A percentile compares a stretch with the other conserved stretches of the same genome.
Conservation (phyloP, 192 early-diverging fungal species). For the Chytriomyces confervae region DNA sequence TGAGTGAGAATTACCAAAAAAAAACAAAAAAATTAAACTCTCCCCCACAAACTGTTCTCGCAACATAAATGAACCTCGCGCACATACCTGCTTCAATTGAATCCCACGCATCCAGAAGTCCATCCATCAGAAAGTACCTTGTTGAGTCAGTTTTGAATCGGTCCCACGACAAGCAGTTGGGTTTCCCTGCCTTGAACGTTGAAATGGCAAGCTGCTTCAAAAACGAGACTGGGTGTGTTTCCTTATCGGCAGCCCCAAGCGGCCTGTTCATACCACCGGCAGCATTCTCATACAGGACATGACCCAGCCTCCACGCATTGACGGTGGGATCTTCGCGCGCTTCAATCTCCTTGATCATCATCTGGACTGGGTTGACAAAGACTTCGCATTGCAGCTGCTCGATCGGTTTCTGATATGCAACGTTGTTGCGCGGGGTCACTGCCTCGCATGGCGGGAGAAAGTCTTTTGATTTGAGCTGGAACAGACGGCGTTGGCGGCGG, state of each 20-base stretch:
- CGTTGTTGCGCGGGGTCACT: not conserved
- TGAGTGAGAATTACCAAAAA: not conserved
- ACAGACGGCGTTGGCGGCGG: conserved; percentile 35
- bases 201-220: conserved; percentile 9
- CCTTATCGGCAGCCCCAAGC: not conserved
- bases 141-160: conserved; percentile 10
- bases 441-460: not conserved
- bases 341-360: conserved; percentile 32
- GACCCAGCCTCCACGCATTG: conserved; percentile 32
- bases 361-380: conserved; percentile 29
- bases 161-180: conserved; percentile 10
- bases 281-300: conserved; percentile 26
- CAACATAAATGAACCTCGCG: too few relatives aligned
- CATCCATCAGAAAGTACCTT: conserved; percentile 29
- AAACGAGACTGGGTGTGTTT: not conserved
- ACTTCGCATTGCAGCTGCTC: conserved; percentile 29
- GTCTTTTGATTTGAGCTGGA: conserved; percentile 7
- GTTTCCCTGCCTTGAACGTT: conserved; percentile 18
- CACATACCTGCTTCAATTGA: conserved; percentile 34
- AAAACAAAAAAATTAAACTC: conserved; percentile 3
- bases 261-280: not conserved
- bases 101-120: conserved; percentile 38
- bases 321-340: conserved; percentile 25
- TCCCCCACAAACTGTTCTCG: too few relatives aligned
- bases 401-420: not conserved